Evolutionary conservation across 2,329 filamentous ascomycete species (phyloP), one percentile per base, ranked within the genome.

Genomic region (Ascochyta lentis): DNA sequence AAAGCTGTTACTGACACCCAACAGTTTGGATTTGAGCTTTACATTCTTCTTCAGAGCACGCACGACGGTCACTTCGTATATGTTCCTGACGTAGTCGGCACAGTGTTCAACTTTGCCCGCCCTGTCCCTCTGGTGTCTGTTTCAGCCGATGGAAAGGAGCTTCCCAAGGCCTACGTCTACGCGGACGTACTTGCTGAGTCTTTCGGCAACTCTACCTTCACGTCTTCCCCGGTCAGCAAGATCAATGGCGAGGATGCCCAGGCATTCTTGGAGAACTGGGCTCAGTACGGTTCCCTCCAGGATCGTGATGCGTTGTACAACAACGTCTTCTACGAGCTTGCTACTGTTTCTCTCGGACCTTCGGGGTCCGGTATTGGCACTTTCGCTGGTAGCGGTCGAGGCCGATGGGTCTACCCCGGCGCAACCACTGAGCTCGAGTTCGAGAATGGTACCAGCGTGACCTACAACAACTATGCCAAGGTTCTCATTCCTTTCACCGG

Each of bases 11-110:
- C 49, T 69, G 19, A 65, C 38, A 27, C 48, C 26, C 7, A 4
- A 8, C 27, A 74, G 72, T 75, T 75, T 29, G 72, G 69, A 0
- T 69, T 66, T 43, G 67, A 65, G 13, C 64, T 75, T 5, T 74
- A 74, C 51, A 43, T 48, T 3, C 72, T 84, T 7, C 77, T 86
- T 33, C 78, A 79, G 23, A 77, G 77, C 1, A 83, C 84, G 3
- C 86, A 89, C 61, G 88, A 91, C 66, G 86, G 86, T 1, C 88
- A 91, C 65, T 86, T 88, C 46, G 74, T 78, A 2, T 86, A 81
- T 65, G 73, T 80, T 13, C 83, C 84, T 3, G 83, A 86, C 59
- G 75, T 81, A 4, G 77, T 86, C 13, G 80, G 78, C 38, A 78
- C 67, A 0, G 67, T 83, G 0, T 85, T 87, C 72, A 78, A 68